Evolutionary conservation across 495 filamentous ascomycete species (phyloP), one percentile per base, ranked within the genome.

Genomic region (Xylaria palmicola): DNA sequence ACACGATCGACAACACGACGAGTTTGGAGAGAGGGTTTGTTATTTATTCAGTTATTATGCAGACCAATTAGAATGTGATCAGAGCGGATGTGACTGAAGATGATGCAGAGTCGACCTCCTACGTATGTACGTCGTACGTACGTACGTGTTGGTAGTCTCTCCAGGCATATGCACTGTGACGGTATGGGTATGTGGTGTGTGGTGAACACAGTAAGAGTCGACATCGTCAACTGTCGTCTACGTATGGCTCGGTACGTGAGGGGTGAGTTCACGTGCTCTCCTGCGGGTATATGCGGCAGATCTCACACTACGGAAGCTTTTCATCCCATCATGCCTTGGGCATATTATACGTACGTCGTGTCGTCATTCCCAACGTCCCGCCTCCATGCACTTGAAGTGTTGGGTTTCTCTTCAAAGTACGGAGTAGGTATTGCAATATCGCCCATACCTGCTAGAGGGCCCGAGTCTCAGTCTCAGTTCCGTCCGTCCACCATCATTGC

Each of bases 291-390:
- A 54, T 43, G 53, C 51, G 51, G 51, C 19, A 54, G 36, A 54
- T 54, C 53, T 56, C 26, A 44, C 52, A 10, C 24, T 44, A 56
- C 53, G 53, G 53, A 44, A 56, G 37, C 37, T 56, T 56, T 44
- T 44, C 53, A 24, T 56, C 53, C 37, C 53, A 43, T 44, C 53
- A 56, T 56, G 51, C 53, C 27, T 27, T 56, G 27, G 17, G 27
- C 26, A 27, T 22, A 17, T n/a, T n/a, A n/a, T n/a, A n/a, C n/a
- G n/a, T n/a, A n/a, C n/a, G n/a, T n/a, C n/a, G n/a, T n/a, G n/a
- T n/a, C n/a, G n/a, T n/a, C n/a, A n/a, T n/a, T n/a, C n/a, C n/a
- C n/a, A n/a, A n/a, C n/a, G n/a, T n/a, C n/a, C n/a, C n/a, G n/a
- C n/a, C n/a, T n/a, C n/a, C n/a, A n/a, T n/a, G n/a, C n/a, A n/a